phyloP scores from a whole-genome alignment of 352 stramenopile species.

The Phytophthora lateralis region DNA sequence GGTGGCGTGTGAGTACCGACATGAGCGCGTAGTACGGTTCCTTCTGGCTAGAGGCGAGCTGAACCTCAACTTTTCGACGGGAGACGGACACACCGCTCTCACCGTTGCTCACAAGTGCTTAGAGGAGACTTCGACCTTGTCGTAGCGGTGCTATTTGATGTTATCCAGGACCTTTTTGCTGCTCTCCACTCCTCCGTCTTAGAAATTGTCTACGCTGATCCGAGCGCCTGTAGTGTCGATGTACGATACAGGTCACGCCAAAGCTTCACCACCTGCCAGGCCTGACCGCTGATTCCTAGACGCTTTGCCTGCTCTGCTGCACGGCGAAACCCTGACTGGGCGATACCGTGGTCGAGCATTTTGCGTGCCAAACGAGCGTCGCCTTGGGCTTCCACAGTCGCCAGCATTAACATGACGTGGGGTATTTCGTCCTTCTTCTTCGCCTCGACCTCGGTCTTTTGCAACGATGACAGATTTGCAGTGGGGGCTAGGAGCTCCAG shows the following conservation, averaged over 20 bases:
- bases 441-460: not conserved
- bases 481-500: slow-evolving; percentile 52
- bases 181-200: not conserved
- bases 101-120: slow-evolving; percentile 16
- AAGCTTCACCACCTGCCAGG: slow-evolving; percentile 58
- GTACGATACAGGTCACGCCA: slow-evolving; percentile 65
- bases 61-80: slow-evolving; percentile 15
- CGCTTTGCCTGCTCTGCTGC: slow-evolving; percentile 52
- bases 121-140: slow-evolving; percentile 2
- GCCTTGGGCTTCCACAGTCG: slow-evolving; percentile 58
- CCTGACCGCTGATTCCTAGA: slow-evolving; percentile 36
- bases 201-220: slow-evolving; percentile 5
- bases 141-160: slow-evolving; percentile 10
- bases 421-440: slow-evolving; percentile 21
- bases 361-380: slow-evolving; percentile 46
- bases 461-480: slow-evolving; percentile 4
- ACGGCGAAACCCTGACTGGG: slow-evolving; percentile 41
- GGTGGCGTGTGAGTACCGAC: slow-evolving; percentile 29
- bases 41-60: slow-evolving; percentile 34
- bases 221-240: slow-evolving; percentile 40
- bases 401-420: slow-evolving; percentile 44
- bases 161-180: slow-evolving; percentile 11
- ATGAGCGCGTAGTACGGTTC: slow-evolving; percentile 23
- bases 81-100: slow-evolving; percentile 24
- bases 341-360: slow-evolving; percentile 38